Percentiles rank a stretch among this genome's conserved stretches.
phyloP scores from a whole-genome alignment of 257 asterid genomes.

The Lantana camara region DNA sequence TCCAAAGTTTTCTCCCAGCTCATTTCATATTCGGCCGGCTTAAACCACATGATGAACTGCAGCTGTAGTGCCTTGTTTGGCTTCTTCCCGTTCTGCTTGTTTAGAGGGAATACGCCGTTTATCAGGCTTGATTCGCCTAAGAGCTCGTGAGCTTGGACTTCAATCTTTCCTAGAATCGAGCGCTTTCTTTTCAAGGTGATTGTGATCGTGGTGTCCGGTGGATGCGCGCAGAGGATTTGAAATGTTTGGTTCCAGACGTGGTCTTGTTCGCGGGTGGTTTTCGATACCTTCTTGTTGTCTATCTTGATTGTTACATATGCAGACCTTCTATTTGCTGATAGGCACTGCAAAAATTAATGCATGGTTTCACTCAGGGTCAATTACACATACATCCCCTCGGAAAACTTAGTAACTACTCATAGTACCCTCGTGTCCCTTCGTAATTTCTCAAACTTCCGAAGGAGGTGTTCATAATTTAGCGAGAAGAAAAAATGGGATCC shows the following conservation, averaged over 20 bases:
- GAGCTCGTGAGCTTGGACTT: constrained; percentile 48
- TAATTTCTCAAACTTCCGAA: too few relatives aligned
- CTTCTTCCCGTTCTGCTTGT: constrained; percentile 51
- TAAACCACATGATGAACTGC: constrained; percentile 76
- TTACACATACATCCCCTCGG: too few relatives aligned
- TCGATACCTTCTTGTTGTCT: constrained; percentile 62
- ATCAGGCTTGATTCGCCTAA: constrained; percentile 57
- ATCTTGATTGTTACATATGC: constrained; percentile 71
- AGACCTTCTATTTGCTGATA: constrained; percentile 50
- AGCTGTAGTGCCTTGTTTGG: constrained; percentile 52
- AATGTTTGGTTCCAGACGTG: constrained; percentile 82
- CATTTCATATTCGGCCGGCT: constrained; percentile 60
- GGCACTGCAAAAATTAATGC: constrained; percentile 59
- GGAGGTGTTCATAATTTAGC: too few relatives aligned
- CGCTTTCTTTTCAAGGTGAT: constrained; percentile 58
- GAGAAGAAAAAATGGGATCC: too few relatives aligned
- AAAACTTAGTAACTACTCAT: background rate
- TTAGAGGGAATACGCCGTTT: constrained; percentile 69
- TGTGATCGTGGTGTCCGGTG: constrained; percentile 58
- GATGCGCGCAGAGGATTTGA: constrained; percentile 83
- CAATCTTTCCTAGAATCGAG: constrained; percentile 55
- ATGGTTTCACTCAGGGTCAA: background rate
- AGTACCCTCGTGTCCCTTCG: too few relatives aligned
- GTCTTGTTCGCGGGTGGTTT: constrained; percentile 60
- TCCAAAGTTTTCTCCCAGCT: constrained; percentile 59